A percentile compares a stretch with the other conserved stretches of the same genome.
Evolutionary conservation across 2,329 filamentous ascomycete genomes (phyloP).

Genomic region (Pseudocercospora eumusae): DNA sequence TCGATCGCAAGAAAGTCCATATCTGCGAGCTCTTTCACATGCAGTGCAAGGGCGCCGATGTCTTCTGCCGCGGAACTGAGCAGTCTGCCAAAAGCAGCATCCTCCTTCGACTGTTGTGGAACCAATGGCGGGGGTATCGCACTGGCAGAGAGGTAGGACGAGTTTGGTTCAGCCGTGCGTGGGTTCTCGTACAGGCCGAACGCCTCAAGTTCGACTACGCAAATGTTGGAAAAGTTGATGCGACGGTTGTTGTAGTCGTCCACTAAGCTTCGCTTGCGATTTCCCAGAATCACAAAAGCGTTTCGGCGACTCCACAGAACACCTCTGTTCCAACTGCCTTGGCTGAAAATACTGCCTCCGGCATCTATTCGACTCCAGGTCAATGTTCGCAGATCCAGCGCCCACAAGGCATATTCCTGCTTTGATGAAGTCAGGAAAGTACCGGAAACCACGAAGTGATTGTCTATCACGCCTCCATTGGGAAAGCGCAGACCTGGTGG

Average conservation of each 20-base stretch:
- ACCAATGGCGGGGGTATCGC: slow-evolving; percentile 51
- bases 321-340: slow-evolving; percentile 96
- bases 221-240: slow-evolving; percentile 96
- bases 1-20: slow-evolving; percentile 95
- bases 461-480: slow-evolving; percentile 92
- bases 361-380: slow-evolving; percentile 97
- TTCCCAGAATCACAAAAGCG: slow-evolving; percentile 92
- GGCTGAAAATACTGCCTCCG: slow-evolving; percentile 88
- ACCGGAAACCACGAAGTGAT: slow-evolving; percentile 94
- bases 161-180: slow-evolving; percentile 72
- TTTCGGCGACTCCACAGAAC: slow-evolving; percentile 92
- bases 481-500: slow-evolving; percentile 93
- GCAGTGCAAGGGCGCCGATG: slow-evolving; percentile 76
- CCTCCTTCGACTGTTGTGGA: slow-evolving; percentile 32
- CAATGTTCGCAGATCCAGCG: slow-evolving; percentile 80
- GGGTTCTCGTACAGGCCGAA: slow-evolving; percentile 98
- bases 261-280: slow-evolving; percentile 87
- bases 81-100: slow-evolving; percentile 71
- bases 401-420: slow-evolving; percentile 97
- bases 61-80: slow-evolving; percentile 80
- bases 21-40: slow-evolving; percentile 81
- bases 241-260: slow-evolving; percentile 98
- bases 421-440: slow-evolving; percentile 97
- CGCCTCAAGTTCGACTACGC: slow-evolving; percentile 93
- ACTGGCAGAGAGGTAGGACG: slow-evolving; percentile 82